Base-by-base conservation (phyloP, 2,329 filamentous ascomycete genomes). In the Colletotrichum siamense region DNA sequence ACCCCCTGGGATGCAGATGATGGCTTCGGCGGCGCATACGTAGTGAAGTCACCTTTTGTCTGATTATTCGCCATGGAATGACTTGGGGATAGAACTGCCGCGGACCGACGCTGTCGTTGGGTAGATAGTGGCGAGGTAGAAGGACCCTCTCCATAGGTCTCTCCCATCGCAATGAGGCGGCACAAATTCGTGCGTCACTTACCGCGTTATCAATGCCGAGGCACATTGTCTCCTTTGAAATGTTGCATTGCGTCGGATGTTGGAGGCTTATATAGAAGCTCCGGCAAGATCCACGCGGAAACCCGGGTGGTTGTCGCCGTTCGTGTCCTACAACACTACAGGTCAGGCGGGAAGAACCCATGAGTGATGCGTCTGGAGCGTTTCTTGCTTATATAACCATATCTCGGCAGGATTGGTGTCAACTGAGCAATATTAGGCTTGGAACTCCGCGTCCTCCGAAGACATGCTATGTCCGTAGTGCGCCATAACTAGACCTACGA, bases 1-100 rank as follows among this genome's bases (percentile, higher is more conserved):
- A 49, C 5, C 39, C 39, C 39, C 0, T 26, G 9, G 1, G 9
- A 49, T 22, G 18, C 18, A 2, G 10, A n/a, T 1, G 39, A 49
- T 22, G 18, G 39, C 6, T 7, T 12, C 18, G 12, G 4, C 0
- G 5, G 39, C 16, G 16, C 16, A 6, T 5, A n/a, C 39, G 26
- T 26, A 26, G 26, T 26, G 26, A 5, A 26, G 4, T 26, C 26
- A 26, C 26, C 4, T 5, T 26, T 26, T 26, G 26, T 26, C 26
- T 26, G 26, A 26, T 5, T 26, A 49, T 49, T 49, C 5, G 5
- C 18, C 7, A 1, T 2, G 8, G 18, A 6, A 22, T 49, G 3
- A 13, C 18, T 49, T 22, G 4, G 8, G 10, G n/a, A 1, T 0
- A 7, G 44, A 13, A 22, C n/a, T 13, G 44, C 0, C 3, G 10